Evolutionary conservation across 345 rosid species (phyloP).

Genomic region (Eucalyptus shirleyi): DNA sequence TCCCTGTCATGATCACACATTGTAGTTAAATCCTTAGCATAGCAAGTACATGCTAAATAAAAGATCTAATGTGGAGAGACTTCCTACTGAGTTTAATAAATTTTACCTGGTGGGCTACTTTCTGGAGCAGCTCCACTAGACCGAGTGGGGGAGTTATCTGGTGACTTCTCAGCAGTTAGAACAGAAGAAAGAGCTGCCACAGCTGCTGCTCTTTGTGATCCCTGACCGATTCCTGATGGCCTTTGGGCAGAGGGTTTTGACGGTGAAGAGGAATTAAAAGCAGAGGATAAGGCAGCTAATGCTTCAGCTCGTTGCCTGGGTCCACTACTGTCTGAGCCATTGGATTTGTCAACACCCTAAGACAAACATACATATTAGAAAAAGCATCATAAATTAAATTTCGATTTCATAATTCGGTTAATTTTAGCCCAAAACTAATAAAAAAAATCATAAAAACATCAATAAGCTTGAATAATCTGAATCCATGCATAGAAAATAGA

Average conservation of each 20-base stretch:
- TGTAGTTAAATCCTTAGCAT: not conserved
- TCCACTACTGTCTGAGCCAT: slow-evolving; percentile 57
- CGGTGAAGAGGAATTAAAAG: slow-evolving; percentile 57
- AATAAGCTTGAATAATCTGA: not conserved
- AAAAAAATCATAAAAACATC: not conserved
- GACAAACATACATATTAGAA: not conserved
- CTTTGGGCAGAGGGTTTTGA: slow-evolving; percentile 32
- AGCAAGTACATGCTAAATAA: not conserved
- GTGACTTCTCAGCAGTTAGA: slow-evolving; percentile 77
- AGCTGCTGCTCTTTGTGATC: slow-evolving; percentile 94
- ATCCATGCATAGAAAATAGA: not conserved
- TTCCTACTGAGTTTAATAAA: not conserved
- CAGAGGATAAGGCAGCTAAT: slow-evolving; percentile 72
- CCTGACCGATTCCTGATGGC: slow-evolving; percentile 30
- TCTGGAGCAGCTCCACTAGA: slow-evolving; percentile 26
- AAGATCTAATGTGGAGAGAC: not conserved
- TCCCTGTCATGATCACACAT: not conserved
- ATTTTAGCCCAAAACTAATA: not conserved
- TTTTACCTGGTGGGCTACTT: slow-evolving; percentile 34
- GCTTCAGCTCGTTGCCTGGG: slow-evolving; percentile 82
- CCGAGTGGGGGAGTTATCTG: slow-evolving; percentile 53
- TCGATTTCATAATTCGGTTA: not conserved
- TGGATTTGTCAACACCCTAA: slow-evolving; percentile 45
- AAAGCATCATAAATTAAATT: not conserved
- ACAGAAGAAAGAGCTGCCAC: slow-evolving; percentile 91